Percentiles rank a stretch among this genome's conserved stretches.
Conservation (phyloP, 2,329 filamentous ascomycete species). For the Ophiostoma tasmaniense region DNA sequence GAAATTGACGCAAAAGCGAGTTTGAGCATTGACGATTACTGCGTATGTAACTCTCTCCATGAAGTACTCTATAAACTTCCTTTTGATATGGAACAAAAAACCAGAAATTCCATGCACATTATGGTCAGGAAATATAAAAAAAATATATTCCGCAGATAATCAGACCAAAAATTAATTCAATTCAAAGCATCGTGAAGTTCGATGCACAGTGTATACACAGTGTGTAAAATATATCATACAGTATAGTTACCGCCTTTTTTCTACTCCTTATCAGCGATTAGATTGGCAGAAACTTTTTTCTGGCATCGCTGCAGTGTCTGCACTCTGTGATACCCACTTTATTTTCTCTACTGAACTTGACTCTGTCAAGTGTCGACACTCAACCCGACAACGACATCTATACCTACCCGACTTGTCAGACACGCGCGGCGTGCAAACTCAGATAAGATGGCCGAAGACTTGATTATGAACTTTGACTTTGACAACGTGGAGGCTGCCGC, state of each 20-base stretch:
- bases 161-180: background rate
- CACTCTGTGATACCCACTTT: constrained; percentile 4
- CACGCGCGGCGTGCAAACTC: background rate
- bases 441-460: constrained; percentile 75
- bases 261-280: constrained; percentile 12
- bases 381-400: background rate
- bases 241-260: constrained; percentile 10
- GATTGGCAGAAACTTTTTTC: constrained; percentile 17
- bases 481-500: constrained; percentile 55
- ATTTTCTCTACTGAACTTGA: background rate
- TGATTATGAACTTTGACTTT: constrained; percentile 87
- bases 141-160: too few relatives aligned
- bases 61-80: background rate
- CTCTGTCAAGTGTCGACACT: background rate
- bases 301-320: background rate
- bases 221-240: background rate
- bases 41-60: background rate
- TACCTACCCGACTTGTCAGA: background rate
- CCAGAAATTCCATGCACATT: too few relatives aligned
- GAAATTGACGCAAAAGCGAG: background rate
- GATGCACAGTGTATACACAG: background rate
- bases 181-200: background rate
- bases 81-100: background rate
- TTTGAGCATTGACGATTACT: background rate
- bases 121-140: background rate